Base-by-base conservation (phyloP, 1,139 yeast genomes). In the Candida frijolesensis region DNA sequence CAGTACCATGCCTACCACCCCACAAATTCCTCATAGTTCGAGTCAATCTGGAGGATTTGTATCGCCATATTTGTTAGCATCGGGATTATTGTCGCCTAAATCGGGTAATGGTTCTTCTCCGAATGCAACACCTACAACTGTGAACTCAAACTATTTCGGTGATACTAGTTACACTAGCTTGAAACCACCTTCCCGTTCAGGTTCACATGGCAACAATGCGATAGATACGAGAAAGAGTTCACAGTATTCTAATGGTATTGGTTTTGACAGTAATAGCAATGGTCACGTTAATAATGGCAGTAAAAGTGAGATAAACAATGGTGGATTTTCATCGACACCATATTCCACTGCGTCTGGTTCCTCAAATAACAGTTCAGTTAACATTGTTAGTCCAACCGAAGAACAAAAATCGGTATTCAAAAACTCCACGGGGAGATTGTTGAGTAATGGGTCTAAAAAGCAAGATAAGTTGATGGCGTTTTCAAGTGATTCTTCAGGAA, bases 21-120 rank as follows among this genome's bases (percentile, higher is more conserved):
- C 77, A 2, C 68, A 63, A 42, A 43, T 64, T 2, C 53, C 65
- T 15, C 57, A 60, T n/a, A 51, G 58, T 14, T 49, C 62, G 3
- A 58, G 54, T 45, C 67, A 58, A 44, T 60, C 64, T 42, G 86
- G 86, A 1, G 87, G 87, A 0, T 80, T 84, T 64, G 78, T 83
- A 0, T 81, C 87, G 1, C 87, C 89, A 2, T 84, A 81, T 55
- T 68, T 83, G 46, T 64, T 83, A 51, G 85, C 87, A 0, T 75
- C 85, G 0, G 87, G 86, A 0, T 54, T 79, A 45, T 63, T 76
- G 42, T 78, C 86, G 4, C 83, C 84, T 3, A 76, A 73, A 54
- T 72, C 66, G 58, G 71, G 65, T 45, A 56, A 55, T 14, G 52
- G 53, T 15, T 58, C 68, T 15, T 63, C 73, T 7, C 61, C 65